Conservation (phyloP, 805 yeast genomes). For the Yueomyces sinensis region DNA sequence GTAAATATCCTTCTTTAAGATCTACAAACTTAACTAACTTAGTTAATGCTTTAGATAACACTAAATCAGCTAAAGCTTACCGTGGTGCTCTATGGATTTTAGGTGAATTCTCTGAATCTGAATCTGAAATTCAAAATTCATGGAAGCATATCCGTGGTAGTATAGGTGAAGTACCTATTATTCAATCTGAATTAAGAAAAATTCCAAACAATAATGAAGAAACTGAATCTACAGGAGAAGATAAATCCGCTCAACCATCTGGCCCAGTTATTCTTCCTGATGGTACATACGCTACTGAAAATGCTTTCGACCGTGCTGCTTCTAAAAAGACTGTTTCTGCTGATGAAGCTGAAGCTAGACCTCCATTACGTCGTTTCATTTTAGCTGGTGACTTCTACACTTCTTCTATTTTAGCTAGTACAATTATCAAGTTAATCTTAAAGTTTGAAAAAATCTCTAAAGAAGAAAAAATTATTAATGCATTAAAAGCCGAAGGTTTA, state of each 20-base stretch:
- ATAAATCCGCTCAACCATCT: slow-evolving; percentile 21
- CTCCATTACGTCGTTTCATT: slow-evolving; percentile 71
- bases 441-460: slow-evolving; percentile 50
- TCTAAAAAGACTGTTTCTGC: slow-evolving; percentile 65
- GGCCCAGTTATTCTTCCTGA: slow-evolving; percentile 92
- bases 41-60: slow-evolving; percentile 44
- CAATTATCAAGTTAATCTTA: slow-evolving; percentile 77
- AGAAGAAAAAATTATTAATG: slow-evolving; percentile 52
- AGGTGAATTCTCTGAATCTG: slow-evolving; percentile 79
- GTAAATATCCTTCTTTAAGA: slow-evolving; percentile 75
- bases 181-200: slow-evolving; percentile 53
- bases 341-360: slow-evolving; percentile 34
- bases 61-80: slow-evolving; percentile 80
- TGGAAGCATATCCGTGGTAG: slow-evolving; percentile 80
- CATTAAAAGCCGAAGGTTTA: slow-evolving; percentile 88
- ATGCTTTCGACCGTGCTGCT: slow-evolving; percentile 73
- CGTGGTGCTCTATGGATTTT: slow-evolving; percentile 92
- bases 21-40: slow-evolving; percentile 49
- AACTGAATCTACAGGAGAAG: slow-evolving; percentile 18
- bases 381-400: slow-evolving; percentile 84
- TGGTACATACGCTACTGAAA: slow-evolving; percentile 97
- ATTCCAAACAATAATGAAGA: slow-evolving; percentile 24
- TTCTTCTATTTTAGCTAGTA: slow-evolving; percentile 75
- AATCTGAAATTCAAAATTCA: slow-evolving; percentile 57
- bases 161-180: slow-evolving; percentile 84